phyloP scores from a whole-genome alignment of 108 stramenopile genomes.

The Parietichytrium sp. region DNA sequence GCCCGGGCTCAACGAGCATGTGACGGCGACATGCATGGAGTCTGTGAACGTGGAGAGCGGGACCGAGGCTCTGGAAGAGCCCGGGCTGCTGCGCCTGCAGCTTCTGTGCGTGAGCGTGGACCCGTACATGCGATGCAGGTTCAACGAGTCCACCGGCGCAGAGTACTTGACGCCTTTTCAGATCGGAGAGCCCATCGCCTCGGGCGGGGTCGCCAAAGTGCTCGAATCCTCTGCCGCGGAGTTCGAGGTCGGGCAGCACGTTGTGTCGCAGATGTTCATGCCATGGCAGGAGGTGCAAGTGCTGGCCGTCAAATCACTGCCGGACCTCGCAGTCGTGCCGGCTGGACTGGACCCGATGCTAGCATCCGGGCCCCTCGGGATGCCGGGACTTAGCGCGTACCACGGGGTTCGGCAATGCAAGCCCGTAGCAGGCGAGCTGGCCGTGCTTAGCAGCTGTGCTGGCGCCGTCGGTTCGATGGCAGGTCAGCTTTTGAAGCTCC shows the following conservation, averaged over 20 bases:
- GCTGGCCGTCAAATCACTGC: neutral
- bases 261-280: slow-evolving; percentile 32
- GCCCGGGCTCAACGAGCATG: no score
- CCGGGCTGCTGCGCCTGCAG: no score
- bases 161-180: slow-evolving; percentile 11
- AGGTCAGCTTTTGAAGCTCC: neutral
- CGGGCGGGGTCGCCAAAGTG: neutral
- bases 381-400: slow-evolving; percentile 20
- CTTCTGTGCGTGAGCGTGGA: slow-evolving; percentile 29
- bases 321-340: neutral
- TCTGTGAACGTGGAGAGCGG: no score
- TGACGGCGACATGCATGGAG: no score
- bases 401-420: slow-evolving; percentile 8
- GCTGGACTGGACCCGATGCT: slow-evolving; percentile 3
- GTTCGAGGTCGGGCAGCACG: neutral
- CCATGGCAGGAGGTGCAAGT: neutral
- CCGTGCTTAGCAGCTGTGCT: slow-evolving; percentile 16
- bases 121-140: slow-evolving; percentile 39
- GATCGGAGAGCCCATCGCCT: neutral
- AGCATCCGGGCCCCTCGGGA: neutral
- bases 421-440: neutral
- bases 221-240: neutral
- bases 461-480: slow-evolving; percentile 27
- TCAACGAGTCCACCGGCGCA: slow-evolving; percentile 30
- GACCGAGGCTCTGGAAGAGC: no score